A percentile compares a stretch with the other conserved stretches of the same genome.
Conservation (phyloP, 2,329 filamentous ascomycete species). For the Trichoderma oligosporum region DNA sequence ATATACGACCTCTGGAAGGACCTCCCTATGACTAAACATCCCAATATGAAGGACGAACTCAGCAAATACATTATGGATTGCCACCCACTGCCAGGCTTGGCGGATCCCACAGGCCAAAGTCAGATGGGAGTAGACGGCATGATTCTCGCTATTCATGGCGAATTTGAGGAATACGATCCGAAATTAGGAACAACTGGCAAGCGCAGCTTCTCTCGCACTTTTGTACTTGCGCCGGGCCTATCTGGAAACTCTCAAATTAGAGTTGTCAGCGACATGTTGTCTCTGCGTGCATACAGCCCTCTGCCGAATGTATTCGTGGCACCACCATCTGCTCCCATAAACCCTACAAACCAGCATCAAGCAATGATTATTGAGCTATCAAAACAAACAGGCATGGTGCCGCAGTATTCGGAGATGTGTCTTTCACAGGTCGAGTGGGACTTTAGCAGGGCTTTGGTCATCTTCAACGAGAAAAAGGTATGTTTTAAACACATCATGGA, state of each 20-base stretch:
- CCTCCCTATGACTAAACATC: slow-evolving; percentile 71
- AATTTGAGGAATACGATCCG: slow-evolving; percentile 71
- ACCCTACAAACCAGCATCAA: slow-evolving; percentile 50
- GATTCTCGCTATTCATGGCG: slow-evolving; percentile 74
- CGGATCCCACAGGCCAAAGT: slow-evolving; percentile 64
- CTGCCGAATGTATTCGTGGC: slow-evolving; percentile 43
- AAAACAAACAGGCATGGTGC: slow-evolving; percentile 74
- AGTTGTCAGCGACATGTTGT: slow-evolving; percentile 76
- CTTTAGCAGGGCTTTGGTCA: slow-evolving; percentile 66
- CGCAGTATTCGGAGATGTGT: slow-evolving; percentile 76
- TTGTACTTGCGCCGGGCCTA: slow-evolving; percentile 72
- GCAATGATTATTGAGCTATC: slow-evolving; percentile 72
- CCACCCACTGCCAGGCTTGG: slow-evolving; percentile 66
- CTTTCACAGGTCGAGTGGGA: slow-evolving; percentile 77
- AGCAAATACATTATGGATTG: slow-evolving; percentile 82
- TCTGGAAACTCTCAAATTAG: slow-evolving; percentile 62
- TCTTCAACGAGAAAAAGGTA: slow-evolving; percentile 75
- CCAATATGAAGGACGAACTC: slow-evolving; percentile 61
- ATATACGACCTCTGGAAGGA: slow-evolving; percentile 67
- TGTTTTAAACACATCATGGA: slow-evolving; percentile 25
- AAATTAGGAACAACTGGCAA: slow-evolving; percentile 54
- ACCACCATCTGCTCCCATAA: slow-evolving; percentile 22
- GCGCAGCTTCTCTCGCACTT: slow-evolving; percentile 78
- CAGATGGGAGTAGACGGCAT: slow-evolving; percentile 70
- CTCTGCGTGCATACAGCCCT: slow-evolving; percentile 61